Percentiles rank a stretch among this genome's conserved stretches.
Conservation (phyloP, 225 moss, liverwort and hornwort genomes). For the Straminergon stramineum region DNA sequence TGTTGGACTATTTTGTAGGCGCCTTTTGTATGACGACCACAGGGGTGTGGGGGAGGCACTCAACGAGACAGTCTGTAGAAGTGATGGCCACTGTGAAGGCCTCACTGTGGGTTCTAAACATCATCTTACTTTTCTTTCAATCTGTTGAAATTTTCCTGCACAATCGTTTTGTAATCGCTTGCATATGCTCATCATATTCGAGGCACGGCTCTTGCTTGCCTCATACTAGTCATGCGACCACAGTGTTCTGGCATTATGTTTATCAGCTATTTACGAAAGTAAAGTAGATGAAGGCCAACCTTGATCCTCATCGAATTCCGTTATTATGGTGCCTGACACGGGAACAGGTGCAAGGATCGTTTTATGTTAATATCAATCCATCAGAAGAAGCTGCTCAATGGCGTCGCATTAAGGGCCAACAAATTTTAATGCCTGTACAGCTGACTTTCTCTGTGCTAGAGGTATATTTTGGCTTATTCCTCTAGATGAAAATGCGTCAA, state of each 20-base stretch:
- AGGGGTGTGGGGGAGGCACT: slow-evolving; percentile 75
- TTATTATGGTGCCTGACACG: neutral
- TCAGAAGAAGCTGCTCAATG: slow-evolving; percentile 70
- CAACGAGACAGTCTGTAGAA: slow-evolving; percentile 71
- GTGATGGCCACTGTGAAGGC: slow-evolving; percentile 63
- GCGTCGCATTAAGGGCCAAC: slow-evolving; percentile 87
- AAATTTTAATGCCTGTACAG: slow-evolving; percentile 73
- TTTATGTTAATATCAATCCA: slow-evolving; percentile 57
- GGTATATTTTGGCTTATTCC: slow-evolving; percentile 26
- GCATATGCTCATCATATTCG: neutral
- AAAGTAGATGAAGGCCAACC: neutral
- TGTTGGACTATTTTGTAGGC: slow-evolving; percentile 36
- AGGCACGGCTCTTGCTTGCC: neutral
- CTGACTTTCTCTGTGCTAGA: slow-evolving; percentile 73
- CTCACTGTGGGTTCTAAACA: slow-evolving; percentile 52
- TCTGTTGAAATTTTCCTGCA: neutral
- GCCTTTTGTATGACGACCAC: slow-evolving; percentile 71
- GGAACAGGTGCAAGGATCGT: slow-evolving; percentile 70
- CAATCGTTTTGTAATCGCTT: neutral
- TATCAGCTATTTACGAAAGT: neutral
- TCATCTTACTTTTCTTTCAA: neutral
- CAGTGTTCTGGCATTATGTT: neutral
- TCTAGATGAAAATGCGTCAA: neutral
- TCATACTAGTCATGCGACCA: neutral
- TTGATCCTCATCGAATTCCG: neutral